A percentile compares a stretch with the other conserved stretches of the same genome.
These are phyloP conservation scores for Pythium vanterpoolii DNA, from an alignment of 352 stramenopile species.

Conservation along the genomic window DNA sequence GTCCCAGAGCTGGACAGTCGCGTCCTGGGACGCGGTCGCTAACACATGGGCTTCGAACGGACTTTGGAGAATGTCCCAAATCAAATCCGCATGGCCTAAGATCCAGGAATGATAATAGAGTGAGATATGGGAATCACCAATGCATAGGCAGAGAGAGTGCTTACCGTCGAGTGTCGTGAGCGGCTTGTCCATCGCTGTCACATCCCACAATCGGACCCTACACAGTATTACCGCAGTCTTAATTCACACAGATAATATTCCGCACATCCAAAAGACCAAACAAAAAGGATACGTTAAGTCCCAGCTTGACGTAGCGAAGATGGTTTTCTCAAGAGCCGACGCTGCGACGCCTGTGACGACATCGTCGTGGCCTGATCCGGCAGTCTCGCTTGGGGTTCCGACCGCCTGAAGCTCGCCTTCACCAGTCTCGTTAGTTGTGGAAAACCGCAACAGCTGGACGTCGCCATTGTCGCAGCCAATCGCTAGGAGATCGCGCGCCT, in stretches of 20 bases:
- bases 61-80: constrained; percentile 66
- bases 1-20: constrained; percentile 75
- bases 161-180: constrained; percentile 52
- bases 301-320: constrained; percentile 59
- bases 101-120: too few relatives aligned
- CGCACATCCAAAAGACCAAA: too few relatives aligned
- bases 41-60: constrained; percentile 37
- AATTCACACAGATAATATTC: not conserved
- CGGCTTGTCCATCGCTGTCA: constrained; percentile 40
- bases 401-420: constrained; percentile 42
- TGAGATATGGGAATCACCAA: not conserved
- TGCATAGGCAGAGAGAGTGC: not conserved
- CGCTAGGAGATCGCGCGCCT: constrained; percentile 44
- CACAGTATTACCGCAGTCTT: not conserved
- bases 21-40: constrained; percentile 62
- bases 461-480: constrained; percentile 77
- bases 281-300: constrained; percentile 62
- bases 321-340: constrained; percentile 41
- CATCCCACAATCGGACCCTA: constrained; percentile 80
- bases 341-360: constrained; percentile 52
- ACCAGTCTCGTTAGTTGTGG: constrained; percentile 30
- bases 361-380: constrained; percentile 71
- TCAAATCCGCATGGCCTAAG: constrained; percentile 66
- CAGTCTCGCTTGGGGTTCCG: not conserved
- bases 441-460: constrained; percentile 42